Conservation (phyloP, 1,284 basidiomycete genomes). For the Porodaedalea pini region DNA sequence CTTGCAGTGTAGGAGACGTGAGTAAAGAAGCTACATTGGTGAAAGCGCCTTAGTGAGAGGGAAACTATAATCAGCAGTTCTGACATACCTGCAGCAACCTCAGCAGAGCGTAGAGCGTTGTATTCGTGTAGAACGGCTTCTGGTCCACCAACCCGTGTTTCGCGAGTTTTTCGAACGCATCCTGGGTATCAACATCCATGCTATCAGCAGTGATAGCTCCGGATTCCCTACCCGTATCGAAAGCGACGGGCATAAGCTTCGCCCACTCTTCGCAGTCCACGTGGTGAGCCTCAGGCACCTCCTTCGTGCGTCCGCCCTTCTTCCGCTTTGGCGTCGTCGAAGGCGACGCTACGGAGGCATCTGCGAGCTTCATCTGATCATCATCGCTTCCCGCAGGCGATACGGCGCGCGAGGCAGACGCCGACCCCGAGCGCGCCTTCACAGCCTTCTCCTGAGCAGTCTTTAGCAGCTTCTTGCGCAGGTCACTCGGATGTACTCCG, state of each 20-base stretch:
- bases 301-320: conserved; percentile 11
- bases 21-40: conserved; percentile 75
- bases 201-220: neutral
- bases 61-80: conserved; percentile 1
- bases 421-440: conserved; percentile 25
- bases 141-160: conserved; percentile 16
- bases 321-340: conserved; percentile 17
- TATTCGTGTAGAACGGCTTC: conserved; percentile 84
- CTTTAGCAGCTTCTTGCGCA: conserved; percentile 76
- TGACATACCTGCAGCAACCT: conserved; percentile 79
- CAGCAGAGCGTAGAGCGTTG: conserved; percentile 87
- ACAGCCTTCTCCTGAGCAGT: conserved; percentile 54
- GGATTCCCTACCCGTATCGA: neutral
- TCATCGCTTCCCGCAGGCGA: conserved; percentile 33
- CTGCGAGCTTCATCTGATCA: conserved; percentile 10
- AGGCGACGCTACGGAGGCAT: neutral
- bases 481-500: conserved; percentile 61
- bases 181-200: conserved; percentile 17
- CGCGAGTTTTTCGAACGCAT: conserved; percentile 12
- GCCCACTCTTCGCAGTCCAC: conserved; percentile 21
- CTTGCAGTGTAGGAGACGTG: conserved; percentile 85
- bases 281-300: neutral
- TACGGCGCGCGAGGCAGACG: conserved; percentile 33
- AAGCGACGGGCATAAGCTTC: conserved; percentile 21
- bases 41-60: neutral